Evolutionary conservation across 306 rosid species (phyloP).

Genomic region (Vigna radiata): DNA sequence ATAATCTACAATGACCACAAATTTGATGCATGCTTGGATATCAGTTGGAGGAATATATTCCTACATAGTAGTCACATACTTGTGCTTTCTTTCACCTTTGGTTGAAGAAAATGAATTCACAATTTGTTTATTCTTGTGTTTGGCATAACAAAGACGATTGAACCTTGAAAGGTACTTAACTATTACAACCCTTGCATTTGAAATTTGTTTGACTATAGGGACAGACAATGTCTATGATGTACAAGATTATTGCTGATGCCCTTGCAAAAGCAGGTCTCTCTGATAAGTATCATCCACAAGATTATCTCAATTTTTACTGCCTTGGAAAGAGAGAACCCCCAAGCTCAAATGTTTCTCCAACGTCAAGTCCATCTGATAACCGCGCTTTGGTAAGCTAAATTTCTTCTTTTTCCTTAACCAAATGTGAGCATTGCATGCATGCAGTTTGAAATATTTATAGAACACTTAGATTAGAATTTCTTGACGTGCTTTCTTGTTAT

Average conservation of each 20-base stretch:
- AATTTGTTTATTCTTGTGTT: neutral
- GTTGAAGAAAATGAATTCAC: slow-evolving; percentile 11
- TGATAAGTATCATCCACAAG: slow-evolving; percentile 59
- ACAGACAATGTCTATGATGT: slow-evolving; percentile 87
- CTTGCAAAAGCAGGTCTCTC: slow-evolving; percentile 63
- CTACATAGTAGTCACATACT: neutral
- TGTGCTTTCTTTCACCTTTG: slow-evolving; percentile 9
- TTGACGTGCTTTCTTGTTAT: neutral
- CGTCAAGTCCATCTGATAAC: slow-evolving; percentile 45
- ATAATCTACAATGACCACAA: neutral
- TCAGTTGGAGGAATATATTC: neutral
- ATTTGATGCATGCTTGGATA: neutral
- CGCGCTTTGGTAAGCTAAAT: slow-evolving; percentile 58
- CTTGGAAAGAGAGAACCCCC: slow-evolving; percentile 69
- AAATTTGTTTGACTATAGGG: slow-evolving; percentile 52
- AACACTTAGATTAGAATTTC: neutral
- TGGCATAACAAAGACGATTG: neutral
- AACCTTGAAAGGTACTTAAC: neutral
- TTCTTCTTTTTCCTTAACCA: neutral
- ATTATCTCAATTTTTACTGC: slow-evolving; percentile 75
- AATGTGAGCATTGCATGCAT: slow-evolving; percentile 7
- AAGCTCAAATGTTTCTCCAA: slow-evolving; percentile 1
- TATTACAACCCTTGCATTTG: slow-evolving; percentile 3
- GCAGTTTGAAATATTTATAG: slow-evolving; percentile 12
- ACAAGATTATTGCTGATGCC: slow-evolving; percentile 59